These are phyloP conservation scores for Colletotrichum theobromicola DNA, from an alignment of 2,329 filamentous ascomycete species.

Conservation along the genomic window DNA sequence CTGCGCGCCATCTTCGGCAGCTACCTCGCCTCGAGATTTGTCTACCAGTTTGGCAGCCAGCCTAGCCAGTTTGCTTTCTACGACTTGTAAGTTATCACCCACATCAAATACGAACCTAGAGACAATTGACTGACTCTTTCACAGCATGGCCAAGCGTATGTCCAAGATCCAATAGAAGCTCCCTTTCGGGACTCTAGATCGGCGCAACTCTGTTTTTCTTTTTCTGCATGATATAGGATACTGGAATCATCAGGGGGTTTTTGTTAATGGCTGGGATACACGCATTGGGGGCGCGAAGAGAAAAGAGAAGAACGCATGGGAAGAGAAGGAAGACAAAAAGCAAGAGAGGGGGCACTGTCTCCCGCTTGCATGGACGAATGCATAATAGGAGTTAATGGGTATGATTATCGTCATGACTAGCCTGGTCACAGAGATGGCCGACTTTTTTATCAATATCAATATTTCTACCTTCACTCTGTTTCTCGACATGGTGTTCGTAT, in stretches of 20 bases:
- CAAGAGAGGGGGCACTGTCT: background rate
- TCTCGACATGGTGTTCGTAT: background rate
- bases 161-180: slow-evolving; percentile 42
- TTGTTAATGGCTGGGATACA: background rate
- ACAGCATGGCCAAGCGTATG: slow-evolving; percentile 70
- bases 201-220: background rate
- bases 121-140: background rate
- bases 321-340: background rate
- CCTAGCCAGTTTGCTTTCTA: slow-evolving; percentile 98
- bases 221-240: background rate
- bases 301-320: background rate
- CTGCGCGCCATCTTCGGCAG: slow-evolving; percentile 95
- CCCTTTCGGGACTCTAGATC: background rate
- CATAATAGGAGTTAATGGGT: slow-evolving; percentile 17
- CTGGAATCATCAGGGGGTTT: background rate
- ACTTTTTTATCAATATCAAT: background rate
- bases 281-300: background rate
- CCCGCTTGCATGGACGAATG: background rate
- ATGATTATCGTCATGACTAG: background rate
- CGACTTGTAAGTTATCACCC: slow-evolving; percentile 77
- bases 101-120: background rate
- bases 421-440: background rate
- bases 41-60: slow-evolving; percentile 92
- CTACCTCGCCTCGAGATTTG: slow-evolving; percentile 92
- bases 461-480: background rate